Percentiles rank a stretch among this genome's conserved stretches.
phyloP scores from a whole-genome alignment of 1,139 yeast genomes.

The Saccharomyces pastorianus region DNA sequence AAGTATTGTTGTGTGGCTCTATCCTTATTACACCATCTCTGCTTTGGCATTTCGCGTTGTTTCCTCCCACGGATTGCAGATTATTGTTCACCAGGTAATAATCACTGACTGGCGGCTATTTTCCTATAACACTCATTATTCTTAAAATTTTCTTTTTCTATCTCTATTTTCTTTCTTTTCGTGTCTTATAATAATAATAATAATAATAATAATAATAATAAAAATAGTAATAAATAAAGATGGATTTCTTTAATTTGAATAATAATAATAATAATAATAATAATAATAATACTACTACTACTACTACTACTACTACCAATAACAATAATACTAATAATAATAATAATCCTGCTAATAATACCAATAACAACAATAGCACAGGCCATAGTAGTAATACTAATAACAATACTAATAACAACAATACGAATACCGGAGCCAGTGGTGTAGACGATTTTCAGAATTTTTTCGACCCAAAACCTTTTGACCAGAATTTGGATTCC shows the following conservation, averaged over 20 bases:
- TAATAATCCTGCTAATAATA: neutral
- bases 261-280: neutral
- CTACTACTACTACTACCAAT: neutral
- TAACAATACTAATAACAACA: neutral
- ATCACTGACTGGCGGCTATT: neutral
- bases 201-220: neutral
- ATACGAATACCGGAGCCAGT: neutral
- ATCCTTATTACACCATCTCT: neutral
- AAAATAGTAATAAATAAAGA: neutral
- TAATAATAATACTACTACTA: too few relatives aligned
- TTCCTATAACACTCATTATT: neutral
- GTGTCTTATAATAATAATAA: neutral
- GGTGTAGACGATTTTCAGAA: neutral
- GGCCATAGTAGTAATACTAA: neutral
- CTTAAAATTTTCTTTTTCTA: neutral
- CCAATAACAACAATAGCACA: neutral
- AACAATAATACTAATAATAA: neutral
- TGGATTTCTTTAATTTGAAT: neutral
- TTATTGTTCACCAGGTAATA: neutral
- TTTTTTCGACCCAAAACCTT: neutral
- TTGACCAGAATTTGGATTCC: neutral
- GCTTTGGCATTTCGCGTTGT: conserved; percentile 1
- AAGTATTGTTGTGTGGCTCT: neutral
- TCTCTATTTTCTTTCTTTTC: neutral
- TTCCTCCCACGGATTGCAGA: neutral